Base-by-base conservation (phyloP, 2,329 filamentous ascomycete genomes). In the Myriosclerotinia curreyana region DNA sequence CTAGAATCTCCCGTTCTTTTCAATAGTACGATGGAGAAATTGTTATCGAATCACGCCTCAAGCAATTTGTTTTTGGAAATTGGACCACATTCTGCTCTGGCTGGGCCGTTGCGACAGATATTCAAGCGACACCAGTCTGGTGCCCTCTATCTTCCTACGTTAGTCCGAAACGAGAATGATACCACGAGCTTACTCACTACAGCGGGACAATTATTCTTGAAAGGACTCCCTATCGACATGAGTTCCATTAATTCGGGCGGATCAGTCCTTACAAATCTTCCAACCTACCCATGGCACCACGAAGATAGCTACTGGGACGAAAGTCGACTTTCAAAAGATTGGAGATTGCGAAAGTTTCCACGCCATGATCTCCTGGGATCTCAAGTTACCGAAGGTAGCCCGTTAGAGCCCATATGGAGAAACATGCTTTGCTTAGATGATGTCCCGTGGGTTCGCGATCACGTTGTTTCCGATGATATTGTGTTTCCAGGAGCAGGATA, bases 271-370 rank as follows among this genome's bases (percentile, higher is more conserved):
- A 69, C 74, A 0, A 76, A 81, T 64, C 70, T 85, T 17, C 81
- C 82, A 1, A 74, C 76, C 1, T 84, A 84, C 65, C 76, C 79
- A 1, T 85, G 82, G 81, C 81, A 84, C 40, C 81, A 83, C 64
- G 72, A 73, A 22, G 79, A 77, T 38, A 73, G 70, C 0, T 82
- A 82, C 69, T 84, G 82, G 81, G 76, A 80, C 65, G 82, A 84
- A 65, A 80, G 80, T 1, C 78, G 80, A 52, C 70, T 81, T 3
- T 79, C 79, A n/a, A 69, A 72, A 20, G 75, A 78, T 20, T 77
- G 78, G 62, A 31, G 44, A 6, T 17, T 49, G 14, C 42, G 44
- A 6, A 60, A 50, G 20, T 40, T 28, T 11, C 42, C 20, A 20
- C 42, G 14, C 15, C 53, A 60, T 25, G 56, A 60, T 34, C 20